Evolutionary conservation across 192 early-diverging fungal genomes (phyloP).

Genomic region (Coemansia sp.): DNA sequence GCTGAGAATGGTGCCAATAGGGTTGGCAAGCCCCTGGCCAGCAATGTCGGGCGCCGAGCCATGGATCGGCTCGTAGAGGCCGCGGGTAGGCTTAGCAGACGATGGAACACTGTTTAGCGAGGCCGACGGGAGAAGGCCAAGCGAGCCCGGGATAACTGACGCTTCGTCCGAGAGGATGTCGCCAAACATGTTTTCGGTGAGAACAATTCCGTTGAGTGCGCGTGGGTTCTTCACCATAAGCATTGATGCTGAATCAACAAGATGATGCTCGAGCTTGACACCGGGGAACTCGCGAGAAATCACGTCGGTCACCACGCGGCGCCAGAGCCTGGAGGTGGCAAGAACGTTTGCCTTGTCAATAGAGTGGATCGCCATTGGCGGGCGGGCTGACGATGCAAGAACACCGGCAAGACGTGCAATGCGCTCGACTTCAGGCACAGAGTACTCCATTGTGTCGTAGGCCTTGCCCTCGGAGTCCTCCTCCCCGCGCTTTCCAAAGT

Average conservation of each 20-base stretch:
- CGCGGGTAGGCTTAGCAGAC: constrained; percentile 67
- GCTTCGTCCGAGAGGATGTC: constrained; percentile 97
- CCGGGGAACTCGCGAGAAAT: constrained; percentile 87
- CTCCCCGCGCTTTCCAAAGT: constrained; percentile 93
- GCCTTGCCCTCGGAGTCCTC: constrained; percentile 80
- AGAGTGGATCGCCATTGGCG: constrained; percentile 86
- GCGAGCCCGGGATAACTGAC: constrained; percentile 89
- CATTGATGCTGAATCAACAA: constrained; percentile 98
- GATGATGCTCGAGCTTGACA: constrained; percentile 83
- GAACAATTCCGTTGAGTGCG: constrained; percentile 88
- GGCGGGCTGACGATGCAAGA: constrained; percentile 75
- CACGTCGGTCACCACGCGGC: constrained; percentile 87
- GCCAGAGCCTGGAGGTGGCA: constrained; percentile 97
- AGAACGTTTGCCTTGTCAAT: constrained; percentile 99
- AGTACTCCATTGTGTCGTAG: constrained; percentile 94
- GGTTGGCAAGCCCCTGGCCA: constrained; percentile 95
- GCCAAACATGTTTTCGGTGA: constrained; percentile 99
- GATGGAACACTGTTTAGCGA: constrained; percentile 85
- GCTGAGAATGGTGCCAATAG: constrained; percentile 95
- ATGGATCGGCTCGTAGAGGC: constrained; percentile 99
- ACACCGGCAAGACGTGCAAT: constrained; percentile 92
- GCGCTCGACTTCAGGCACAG: constrained; percentile 85
- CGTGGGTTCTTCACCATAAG: constrained; percentile 90
- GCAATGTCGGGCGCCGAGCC: constrained; percentile 99
- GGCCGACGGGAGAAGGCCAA: constrained; percentile 92